Conservation (phyloP, 2,329 filamentous ascomycete species). For the Neoascochyta sp. region DNA sequence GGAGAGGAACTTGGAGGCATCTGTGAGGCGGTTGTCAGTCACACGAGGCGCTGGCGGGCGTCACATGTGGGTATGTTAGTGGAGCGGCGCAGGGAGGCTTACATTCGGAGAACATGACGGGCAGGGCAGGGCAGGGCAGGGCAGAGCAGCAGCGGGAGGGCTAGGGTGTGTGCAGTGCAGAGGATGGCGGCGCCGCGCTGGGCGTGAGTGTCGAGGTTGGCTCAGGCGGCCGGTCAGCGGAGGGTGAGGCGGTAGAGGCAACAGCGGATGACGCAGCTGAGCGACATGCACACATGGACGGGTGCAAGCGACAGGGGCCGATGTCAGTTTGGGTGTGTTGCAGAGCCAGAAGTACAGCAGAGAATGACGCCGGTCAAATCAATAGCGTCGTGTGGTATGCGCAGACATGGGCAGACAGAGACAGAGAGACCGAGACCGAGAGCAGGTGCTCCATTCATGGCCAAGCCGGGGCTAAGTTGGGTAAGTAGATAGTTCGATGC, state of each 20-base stretch:
- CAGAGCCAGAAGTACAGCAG: too few species aligned
- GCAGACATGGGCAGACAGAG: too few species aligned
- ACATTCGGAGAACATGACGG: conserved; percentile 84
- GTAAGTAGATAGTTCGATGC: too few species aligned
- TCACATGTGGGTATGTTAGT: conserved; percentile 35
- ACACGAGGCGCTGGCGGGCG: conserved; percentile 36
- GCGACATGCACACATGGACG: conserved; percentile 23
- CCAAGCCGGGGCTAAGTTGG: too few species aligned
- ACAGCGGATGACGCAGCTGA: conserved; percentile 31
- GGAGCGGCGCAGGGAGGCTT: conserved; percentile 45
- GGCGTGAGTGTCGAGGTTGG: conserved; percentile 16
- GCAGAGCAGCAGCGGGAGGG: conserved; percentile 4
- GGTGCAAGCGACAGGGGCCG: too few species aligned
- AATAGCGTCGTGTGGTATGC: too few species aligned
- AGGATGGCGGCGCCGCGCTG: too few species aligned
- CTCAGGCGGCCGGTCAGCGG: conserved; percentile 23
- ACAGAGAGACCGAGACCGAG: too few species aligned
- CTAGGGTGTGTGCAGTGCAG: conserved; percentile 19
- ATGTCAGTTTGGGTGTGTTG: too few species aligned
- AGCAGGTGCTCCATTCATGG: too few species aligned
- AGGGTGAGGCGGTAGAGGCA: conserved; percentile 31
- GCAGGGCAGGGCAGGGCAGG: too few species aligned
- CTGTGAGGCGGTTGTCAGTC: conserved; percentile 52
- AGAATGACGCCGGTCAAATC: too few species aligned
- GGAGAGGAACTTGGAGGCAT: conserved; percentile 95